Base-by-base conservation (phyloP, 139 green algal species). In the Ettlia oleoabundans region DNA sequence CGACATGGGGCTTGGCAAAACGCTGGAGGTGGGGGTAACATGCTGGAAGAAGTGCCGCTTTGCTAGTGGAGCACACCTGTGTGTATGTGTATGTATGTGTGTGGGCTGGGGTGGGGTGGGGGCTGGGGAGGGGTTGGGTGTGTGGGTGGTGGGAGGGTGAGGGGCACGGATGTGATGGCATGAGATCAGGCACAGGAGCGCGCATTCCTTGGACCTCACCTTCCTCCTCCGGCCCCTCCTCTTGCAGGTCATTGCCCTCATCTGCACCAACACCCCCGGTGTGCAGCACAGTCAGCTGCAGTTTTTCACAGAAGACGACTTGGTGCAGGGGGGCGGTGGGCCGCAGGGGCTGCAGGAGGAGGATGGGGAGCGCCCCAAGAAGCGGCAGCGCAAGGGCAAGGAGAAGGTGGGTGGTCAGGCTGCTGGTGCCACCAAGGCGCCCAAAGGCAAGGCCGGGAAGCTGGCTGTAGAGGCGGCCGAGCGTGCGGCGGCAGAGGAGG, bases 1-100 rank as follows among this genome's bases (percentile, higher is more conserved):
- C 61, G 93, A 97, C 86, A 96, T 94, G 92, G 91, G 89, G 0
- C 82, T 94, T 47, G 91, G 92, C 64, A 95, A 95, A 74, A 93
- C 92, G 0, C 87, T 96, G 43, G 85, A 68, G 74, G 74, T 69
- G 55, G 2, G 73, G 38, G 69, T 4, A 41, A 7, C 6, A 24
- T 28, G 28, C 22, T 76, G 28, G 24, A 13, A 26, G 26, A 15
- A 22, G 4, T 2, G 13, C n/a, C n/a, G n/a, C n/a, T n/a, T n/a
- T n/a, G n/a, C n/a, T n/a, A n/a, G n/a, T n/a, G n/a, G n/a, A n/a
- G n/a, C n/a, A n/a, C n/a, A n/a, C n/a, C n/a, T n/a, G n/a, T n/a
- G n/a, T n/a, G n/a, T n/a, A n/a, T n/a, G n/a, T n/a, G n/a, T n/a
- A n/a, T n/a, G n/a, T n/a, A n/a, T n/a, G 47, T 58, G 13, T 58